Evolutionary conservation across 1,284 basidiomycete genomes (phyloP).

Genomic region (Austroboletus niveus): DNA sequence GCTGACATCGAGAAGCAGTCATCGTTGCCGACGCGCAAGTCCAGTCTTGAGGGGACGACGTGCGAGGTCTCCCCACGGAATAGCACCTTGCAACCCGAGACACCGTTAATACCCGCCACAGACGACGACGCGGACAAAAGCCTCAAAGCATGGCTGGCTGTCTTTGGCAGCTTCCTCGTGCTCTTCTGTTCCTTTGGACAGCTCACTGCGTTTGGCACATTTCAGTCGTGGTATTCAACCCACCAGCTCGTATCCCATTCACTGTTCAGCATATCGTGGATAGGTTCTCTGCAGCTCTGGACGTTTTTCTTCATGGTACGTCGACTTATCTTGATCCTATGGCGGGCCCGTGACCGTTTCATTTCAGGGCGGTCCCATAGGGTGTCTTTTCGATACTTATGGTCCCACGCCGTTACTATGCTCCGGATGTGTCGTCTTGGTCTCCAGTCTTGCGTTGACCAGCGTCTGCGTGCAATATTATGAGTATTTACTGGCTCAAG

Average conservation of each 20-base stretch:
- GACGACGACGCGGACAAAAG: constrained; percentile 5
- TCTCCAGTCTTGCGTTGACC: constrained; percentile 49
- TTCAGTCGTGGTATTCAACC: constrained; percentile 44
- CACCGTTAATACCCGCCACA: constrained; percentile 12
- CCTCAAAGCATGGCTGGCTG: constrained; percentile 27
- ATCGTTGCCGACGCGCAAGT: constrained; percentile 15
- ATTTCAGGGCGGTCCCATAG: constrained; percentile 48
- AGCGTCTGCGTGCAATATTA: constrained; percentile 55
- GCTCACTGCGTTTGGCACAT: constrained; percentile 34
- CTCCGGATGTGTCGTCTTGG: constrained; percentile 41
- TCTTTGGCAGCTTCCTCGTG: constrained; percentile 32
- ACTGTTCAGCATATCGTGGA: constrained; percentile 45
- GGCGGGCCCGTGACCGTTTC: constrained; percentile 4
- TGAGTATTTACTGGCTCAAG: constrained; percentile 60
- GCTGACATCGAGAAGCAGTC: constrained; percentile 30
- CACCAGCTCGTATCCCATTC: constrained; percentile 36
- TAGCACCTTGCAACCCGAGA: constrained; percentile 26
- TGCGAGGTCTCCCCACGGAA: constrained; percentile 19
- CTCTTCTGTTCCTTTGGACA: constrained; percentile 36
- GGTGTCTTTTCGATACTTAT: constrained; percentile 48
- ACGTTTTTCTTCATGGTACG: constrained; percentile 44
- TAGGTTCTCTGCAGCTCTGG: constrained; percentile 48
- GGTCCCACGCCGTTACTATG: constrained; percentile 49
- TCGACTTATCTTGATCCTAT: constrained; percentile 12
- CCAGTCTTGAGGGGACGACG: constrained; percentile 24